Base-by-base conservation (phyloP, 1,284 basidiomycete genomes). In the Sporisorium reilianum region DNA sequence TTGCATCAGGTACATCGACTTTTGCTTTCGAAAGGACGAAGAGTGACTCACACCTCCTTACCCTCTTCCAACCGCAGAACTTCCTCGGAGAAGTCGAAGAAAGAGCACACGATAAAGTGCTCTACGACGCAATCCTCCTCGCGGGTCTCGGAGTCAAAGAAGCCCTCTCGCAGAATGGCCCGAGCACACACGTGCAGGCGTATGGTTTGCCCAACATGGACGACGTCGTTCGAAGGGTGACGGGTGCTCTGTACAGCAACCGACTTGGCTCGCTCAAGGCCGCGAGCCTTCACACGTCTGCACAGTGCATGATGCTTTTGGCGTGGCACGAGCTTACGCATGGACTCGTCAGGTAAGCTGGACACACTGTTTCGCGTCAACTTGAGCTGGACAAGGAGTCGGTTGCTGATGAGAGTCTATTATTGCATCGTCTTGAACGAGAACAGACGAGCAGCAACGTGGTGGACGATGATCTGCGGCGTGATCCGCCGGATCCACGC, bases 261-360 rank as follows among this genome's bases (percentile, higher is more conserved):
- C 32, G 49, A 20, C 54, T 64, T 8, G 62, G 54, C 16, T 40
- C 26, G 4, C 50, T 60, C 30, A 64, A 46, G 18, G 49, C 54
- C 0, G 5, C 50, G 2, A 38, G 36, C 7, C 49, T 70, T 10
- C 67, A 70, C 25, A 44, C 25, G 9, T 53, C 23, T n/a, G 36
- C 40, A 10, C 61, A 75, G 36, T 50, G 48, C 28, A 52, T 60
- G 30, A 62, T 72, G 58, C 54, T 76, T 12, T n/a, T 76, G 10
- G 74, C 64, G 1, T 76, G 74, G 74, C 64, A 72, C 51, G 59
- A 72, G 44, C 65, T 76, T 5, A 46, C 42, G 2, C 42, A 25
- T 1, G 69, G 69, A 18, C 49, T 48, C 11, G 20, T 61, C 1
- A 64, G 44, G 72, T 75, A 40, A 63, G 72, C 57, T 18, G 16